Evolutionary conservation across 2,329 filamentous ascomycete genomes (phyloP).

Genomic region (Diaporthe ampelina): DNA sequence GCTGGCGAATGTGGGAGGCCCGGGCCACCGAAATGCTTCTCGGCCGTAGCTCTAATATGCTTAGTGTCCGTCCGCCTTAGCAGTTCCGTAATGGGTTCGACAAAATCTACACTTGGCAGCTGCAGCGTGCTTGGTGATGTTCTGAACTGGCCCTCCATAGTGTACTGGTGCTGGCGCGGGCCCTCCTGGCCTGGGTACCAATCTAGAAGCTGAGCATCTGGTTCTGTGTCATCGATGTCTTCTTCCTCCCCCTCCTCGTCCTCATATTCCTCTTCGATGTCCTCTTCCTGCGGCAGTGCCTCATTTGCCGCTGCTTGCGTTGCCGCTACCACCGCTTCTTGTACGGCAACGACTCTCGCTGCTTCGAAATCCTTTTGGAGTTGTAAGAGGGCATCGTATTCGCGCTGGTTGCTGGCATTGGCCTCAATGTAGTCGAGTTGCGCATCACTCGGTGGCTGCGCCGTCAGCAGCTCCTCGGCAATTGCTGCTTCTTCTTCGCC

Average conservation of each 20-base stretch:
- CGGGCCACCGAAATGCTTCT: conserved; percentile 81
- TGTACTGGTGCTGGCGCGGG: conserved; percentile 80
- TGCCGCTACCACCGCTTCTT: conserved; percentile 46
- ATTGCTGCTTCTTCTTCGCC: conserved; percentile 49
- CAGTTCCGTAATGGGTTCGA: conserved; percentile 77
- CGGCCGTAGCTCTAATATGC: conserved; percentile 81
- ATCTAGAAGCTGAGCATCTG: conserved; percentile 48
- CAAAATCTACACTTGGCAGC: conserved; percentile 79
- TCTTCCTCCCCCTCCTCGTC: conserved; percentile 54
- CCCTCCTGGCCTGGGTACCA: conserved; percentile 45
- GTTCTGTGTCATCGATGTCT: conserved; percentile 50
- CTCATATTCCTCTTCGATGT: conserved; percentile 53
- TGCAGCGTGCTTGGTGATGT: conserved; percentile 80
- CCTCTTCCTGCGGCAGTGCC: conserved; percentile 47
- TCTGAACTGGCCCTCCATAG: conserved; percentile 79
- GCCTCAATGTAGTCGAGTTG: conserved; percentile 60
- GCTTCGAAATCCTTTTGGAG: conserved; percentile 71
- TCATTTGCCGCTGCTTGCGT: conserved; percentile 47
- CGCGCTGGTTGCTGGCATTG: conserved; percentile 67
- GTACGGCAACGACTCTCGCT: conserved; percentile 51
- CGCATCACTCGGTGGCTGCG: conserved; percentile 49
- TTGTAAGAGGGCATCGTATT: conserved; percentile 67
- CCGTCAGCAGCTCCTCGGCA: conserved; percentile 36
- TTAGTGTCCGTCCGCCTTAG: conserved; percentile 77
- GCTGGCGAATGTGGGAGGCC: conserved; percentile 83